Evolutionary conservation across 2,329 filamentous ascomycete species (phyloP).

Genomic region (Endoconidiophora polonica): DNA sequence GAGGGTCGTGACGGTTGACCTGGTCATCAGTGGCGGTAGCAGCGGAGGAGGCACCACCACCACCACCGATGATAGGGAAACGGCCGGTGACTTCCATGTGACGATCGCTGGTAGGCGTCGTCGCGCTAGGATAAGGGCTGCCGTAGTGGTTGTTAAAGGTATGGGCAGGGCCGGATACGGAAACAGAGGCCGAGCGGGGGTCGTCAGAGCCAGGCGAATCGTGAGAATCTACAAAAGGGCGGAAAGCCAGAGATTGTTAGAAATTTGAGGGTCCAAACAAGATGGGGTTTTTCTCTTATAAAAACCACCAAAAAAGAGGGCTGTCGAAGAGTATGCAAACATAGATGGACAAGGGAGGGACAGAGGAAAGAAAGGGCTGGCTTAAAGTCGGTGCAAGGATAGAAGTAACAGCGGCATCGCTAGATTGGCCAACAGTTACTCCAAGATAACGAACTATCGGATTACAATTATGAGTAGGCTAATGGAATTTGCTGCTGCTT

Average conservation of each 20-base stretch:
- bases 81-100: background rate
- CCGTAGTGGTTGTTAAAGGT: constrained; percentile 5
- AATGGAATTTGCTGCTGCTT: too few species aligned
- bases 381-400: background rate
- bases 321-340: background rate
- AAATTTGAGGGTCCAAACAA: too few species aligned
- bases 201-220: constrained; percentile 8
- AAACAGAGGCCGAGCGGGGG: background rate
- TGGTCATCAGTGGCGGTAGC: constrained; percentile 14
- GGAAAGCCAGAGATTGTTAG: too few species aligned
- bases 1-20: constrained; percentile 40
- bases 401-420: background rate
- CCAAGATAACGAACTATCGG: too few species aligned
- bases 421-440: too few species aligned
- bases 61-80: background rate
- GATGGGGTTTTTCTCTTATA: too few species aligned
- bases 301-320: too few species aligned
- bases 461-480: too few species aligned
- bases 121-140: constrained; percentile 6
- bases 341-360: background rate
- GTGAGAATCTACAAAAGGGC: background rate
- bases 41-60: background rate
- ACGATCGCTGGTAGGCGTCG: constrained; percentile 8
- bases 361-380: background rate
- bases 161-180: background rate